Evolutionary conservation across 2,329 filamentous ascomycete genomes (phyloP).

Genomic region (Ceratocystiopsis sp.): DNA sequence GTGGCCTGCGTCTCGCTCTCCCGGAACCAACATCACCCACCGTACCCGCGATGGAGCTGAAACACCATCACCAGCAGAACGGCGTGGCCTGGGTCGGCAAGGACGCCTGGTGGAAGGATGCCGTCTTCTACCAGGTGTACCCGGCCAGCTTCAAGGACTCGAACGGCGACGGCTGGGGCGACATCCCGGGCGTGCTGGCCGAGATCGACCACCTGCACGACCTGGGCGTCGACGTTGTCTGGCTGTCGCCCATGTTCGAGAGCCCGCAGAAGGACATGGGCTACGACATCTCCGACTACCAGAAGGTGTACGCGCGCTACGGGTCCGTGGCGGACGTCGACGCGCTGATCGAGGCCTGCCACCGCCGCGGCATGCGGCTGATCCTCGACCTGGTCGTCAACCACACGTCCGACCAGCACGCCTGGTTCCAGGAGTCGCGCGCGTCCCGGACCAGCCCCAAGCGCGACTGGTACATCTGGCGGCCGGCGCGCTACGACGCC

Average conservation of each 20-base stretch:
- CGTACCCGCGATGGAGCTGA: no score
- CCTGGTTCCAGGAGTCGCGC: conserved; percentile 53
- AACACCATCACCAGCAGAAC: no score
- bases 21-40: no score
- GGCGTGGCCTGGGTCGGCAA: no score
- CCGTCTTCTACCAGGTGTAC: conserved; percentile 22
- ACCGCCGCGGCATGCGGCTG: conserved; percentile 37
- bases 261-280: conserved; percentile 40
- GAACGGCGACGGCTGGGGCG: conserved; percentile 45
- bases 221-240: conserved; percentile 45
- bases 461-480: conserved; percentile 34
- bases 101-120: conserved; percentile 11
- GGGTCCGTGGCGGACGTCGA: conserved; percentile 51
- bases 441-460: conserved; percentile 44
- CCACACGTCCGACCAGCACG: conserved; percentile 55
- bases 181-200: conserved; percentile 46
- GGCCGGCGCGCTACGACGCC: conserved; percentile 23
- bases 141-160: conserved; percentile 42
- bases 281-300: conserved; percentile 51
- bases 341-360: conserved; percentile 37
- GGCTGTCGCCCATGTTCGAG: conserved; percentile 36
- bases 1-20: no score
- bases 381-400: conserved; percentile 64
- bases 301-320: conserved; percentile 33
- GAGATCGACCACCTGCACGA: conserved; percentile 46